phyloP scores from a whole-genome alignment of 805 yeast species.

The Metschnikowia lochheadii region DNA sequence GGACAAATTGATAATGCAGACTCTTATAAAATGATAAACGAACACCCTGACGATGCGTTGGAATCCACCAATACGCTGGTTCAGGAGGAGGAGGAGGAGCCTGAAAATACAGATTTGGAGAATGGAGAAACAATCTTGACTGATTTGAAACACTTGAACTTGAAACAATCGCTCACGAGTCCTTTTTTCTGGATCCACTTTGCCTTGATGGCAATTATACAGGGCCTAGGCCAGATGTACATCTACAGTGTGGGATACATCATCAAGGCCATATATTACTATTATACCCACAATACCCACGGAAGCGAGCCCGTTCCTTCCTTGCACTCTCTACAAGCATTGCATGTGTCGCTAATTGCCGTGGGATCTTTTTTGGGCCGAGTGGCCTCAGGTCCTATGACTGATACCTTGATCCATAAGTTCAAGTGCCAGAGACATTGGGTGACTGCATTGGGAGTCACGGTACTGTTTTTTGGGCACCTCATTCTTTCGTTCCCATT shows the following conservation, averaged over 20 bases:
- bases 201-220: constrained; percentile 27
- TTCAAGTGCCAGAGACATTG: constrained; percentile 29
- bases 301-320: constrained; percentile 6
- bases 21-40: not conserved
- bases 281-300: not conserved
- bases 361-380: constrained; percentile 30
- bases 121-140: not conserved
- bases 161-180: constrained; percentile 23
- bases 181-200: constrained; percentile 33
- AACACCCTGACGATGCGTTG: not conserved
- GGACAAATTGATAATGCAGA: not conserved
- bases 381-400: constrained; percentile 29
- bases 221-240: constrained; percentile 38
- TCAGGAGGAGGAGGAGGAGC: not conserved
- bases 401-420: constrained; percentile 25
- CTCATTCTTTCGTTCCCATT: constrained; percentile 16
- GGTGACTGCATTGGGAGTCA: constrained; percentile 28
- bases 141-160: constrained; percentile 12
- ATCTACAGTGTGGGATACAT: constrained; percentile 32
- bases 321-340: constrained; percentile 25
- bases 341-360: constrained; percentile 33
- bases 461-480: constrained; percentile 29
- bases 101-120: not conserved
- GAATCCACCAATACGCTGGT: constrained; percentile 1
- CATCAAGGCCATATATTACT: constrained; percentile 24